Evolutionary conservation across 441 rosid genomes (phyloP).

Genomic region (Metrosideros polymorpha): DNA sequence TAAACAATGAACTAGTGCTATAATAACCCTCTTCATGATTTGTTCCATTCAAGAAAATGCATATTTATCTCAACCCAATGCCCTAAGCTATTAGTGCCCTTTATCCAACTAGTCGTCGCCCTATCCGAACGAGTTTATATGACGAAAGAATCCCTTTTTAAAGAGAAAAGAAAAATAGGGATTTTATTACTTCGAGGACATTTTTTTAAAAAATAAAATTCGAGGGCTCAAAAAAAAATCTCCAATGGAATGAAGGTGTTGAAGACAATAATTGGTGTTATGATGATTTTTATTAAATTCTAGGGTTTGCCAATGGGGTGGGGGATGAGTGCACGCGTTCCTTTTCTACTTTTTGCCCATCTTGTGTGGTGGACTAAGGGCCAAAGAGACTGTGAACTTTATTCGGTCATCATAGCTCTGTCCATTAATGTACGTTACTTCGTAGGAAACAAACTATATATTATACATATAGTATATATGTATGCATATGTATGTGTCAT

Average conservation of each 20-base stretch:
- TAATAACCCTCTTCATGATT: not conserved
- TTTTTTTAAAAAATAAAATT: not conserved
- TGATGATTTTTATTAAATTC: not conserved
- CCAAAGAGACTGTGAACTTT: not conserved
- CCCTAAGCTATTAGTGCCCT: not conserved
- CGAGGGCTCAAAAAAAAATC: not conserved
- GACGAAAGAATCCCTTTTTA: not conserved
- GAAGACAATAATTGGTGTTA: not conserved
- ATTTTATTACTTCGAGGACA: not conserved
- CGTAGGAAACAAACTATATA: not conserved
- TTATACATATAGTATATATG: not conserved
- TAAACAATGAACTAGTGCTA: not conserved
- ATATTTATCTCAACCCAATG: not conserved
- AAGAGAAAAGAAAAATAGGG: not conserved
- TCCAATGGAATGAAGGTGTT: not conserved
- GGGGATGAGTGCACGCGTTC: not conserved
- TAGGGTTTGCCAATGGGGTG: not conserved
- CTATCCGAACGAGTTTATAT: not conserved
- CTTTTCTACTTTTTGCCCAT: not conserved
- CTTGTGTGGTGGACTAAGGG: not conserved
- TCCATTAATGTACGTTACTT: not conserved
- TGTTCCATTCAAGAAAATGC: not conserved
- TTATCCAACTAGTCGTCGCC: not conserved
- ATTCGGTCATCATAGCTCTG: not conserved
- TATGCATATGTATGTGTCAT: not conserved